phyloP scores from a whole-genome alignment of 116 monocot genomes.

The Zostera marina region DNA sequence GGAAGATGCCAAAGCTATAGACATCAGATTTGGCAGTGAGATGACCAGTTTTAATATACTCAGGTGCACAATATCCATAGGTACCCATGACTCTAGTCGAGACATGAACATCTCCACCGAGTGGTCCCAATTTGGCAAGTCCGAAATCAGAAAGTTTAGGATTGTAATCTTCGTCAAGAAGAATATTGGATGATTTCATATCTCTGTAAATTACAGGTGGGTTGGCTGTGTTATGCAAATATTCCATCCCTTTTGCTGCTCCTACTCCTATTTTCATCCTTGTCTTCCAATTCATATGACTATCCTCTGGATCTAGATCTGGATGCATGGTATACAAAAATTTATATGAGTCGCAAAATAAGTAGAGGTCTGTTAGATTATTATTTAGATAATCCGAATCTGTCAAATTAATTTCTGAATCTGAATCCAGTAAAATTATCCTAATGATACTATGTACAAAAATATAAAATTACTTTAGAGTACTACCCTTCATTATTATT shows the following conservation, averaged over 20 bases:
- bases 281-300: slow-evolving; percentile 21
- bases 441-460: no score
- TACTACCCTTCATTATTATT: no score
- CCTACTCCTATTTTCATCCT: slow-evolving; percentile 52
- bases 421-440: no score
- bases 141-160: slow-evolving; percentile 56
- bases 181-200: slow-evolving; percentile 41
- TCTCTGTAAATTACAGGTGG: slow-evolving; percentile 51
- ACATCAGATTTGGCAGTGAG: slow-evolving; percentile 54
- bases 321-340: neutral
- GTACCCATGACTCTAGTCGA: slow-evolving; percentile 52
- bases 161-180: slow-evolving; percentile 30
- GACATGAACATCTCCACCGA: slow-evolving; percentile 13
- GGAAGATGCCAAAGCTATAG: slow-evolving; percentile 56
- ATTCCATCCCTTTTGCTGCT: slow-evolving; percentile 45
- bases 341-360: no score
- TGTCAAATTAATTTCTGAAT: no score
- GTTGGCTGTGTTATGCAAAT: slow-evolving; percentile 38
- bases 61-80: slow-evolving; percentile 60
- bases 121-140: slow-evolving; percentile 19
- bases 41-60: slow-evolving; percentile 50
- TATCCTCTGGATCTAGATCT: neutral
- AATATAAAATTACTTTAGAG: no score
- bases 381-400: no score
- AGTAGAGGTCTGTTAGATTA: no score